Evolutionary conservation across 306 rosid species (phyloP), one percentile per base, ranked within the genome.

Genomic region (Argentina anserina): DNA sequence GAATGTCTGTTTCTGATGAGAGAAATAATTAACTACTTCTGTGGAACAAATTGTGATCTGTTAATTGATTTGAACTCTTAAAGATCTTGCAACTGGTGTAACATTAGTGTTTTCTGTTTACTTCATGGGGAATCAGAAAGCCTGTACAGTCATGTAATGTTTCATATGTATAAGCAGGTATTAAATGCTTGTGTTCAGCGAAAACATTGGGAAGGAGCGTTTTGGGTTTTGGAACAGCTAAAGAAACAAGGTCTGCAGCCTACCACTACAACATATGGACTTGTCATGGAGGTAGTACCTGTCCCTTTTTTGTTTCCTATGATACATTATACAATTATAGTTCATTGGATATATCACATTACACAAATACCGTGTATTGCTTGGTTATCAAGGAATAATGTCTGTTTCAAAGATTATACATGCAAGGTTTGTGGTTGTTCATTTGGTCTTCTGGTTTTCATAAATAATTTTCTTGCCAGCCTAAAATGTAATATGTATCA

Each of bases 151-250:
- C 23, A 50, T 53, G 40, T 65, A 14, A n/a, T 49, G 8, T 11
- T 31, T 23, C 56, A 37, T 72, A 60, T 47, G 79, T 67, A 41
- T 68, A 34, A 79, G 75, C 91, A 91, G 97, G 94, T 93, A 76
- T 80, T 93, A 78, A 93, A 93, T 85, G 94, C 96, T 58, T 91
- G 97, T 75, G 82, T 82, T 80, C 90, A 83, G 77, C 81, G 81
- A 79, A 86, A 87, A 81, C 89, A 91, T 74, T 93, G 96, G 97
- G 97, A 93, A 84, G 98, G 98, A 23, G 97, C 96, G 76, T 91
- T 93, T 81, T 93, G 98, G 96, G 97, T 93, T 76, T 77, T 93
- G 77, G 92, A 93, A 84, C 94, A 91, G 82, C 84, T 93, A 74
- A 86, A 91, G 90, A 72, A 81, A 72, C 84, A 81, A 71, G 73